Base-by-base conservation (phyloP, 2,329 filamentous ascomycete genomes). In the Pyricularia grisea region DNA sequence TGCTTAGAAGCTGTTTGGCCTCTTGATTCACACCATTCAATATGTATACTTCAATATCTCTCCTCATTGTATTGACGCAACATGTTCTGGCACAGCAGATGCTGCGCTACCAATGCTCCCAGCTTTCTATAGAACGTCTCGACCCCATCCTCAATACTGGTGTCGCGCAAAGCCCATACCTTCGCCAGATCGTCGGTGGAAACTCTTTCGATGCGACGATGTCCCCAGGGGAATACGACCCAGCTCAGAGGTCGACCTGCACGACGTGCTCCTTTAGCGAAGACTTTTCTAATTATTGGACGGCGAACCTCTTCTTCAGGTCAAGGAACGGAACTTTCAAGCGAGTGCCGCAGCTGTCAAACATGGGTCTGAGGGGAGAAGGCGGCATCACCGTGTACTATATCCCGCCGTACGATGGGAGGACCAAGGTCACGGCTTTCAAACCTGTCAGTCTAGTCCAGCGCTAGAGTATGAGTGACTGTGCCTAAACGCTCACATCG, bases 401-500 rank as follows among this genome's bases (percentile, higher is more conserved):
- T 68, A 80, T 81, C 27, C 75, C 76, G 60, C 78, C 79, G 1
- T 78, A 77, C 28, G 79, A 78, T 61, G 79, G 79, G 63, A 74
- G 70, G 70, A 75, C 74, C n/a, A 76, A 75, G 63, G 77, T 82
- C 33, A 82, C 79, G 0, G 79, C 79, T 11, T 82, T 83, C 74
- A 79, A 78, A 69, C 77, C 79, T 14, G 76, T 77, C 68, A 72
- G 73, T 72, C 7, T 74, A 23, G 17, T 36, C 23, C 10, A 42
- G 33, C 33, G 3, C 14, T 42, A 9, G 33, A 17, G 9, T 42
- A 9, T 9, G 3, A 42, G 33, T 17, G 33, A 17, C 9, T 9
- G 33, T 11, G 33, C 14, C 50, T 4, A n/a, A 25, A 36, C 12
- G 66, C 66, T 67, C 42, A 67, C 66, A 7, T 14, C 17, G 14